Conservation (phyloP, 2,329 filamentous ascomycete genomes). For the Pyricularia grisea region DNA sequence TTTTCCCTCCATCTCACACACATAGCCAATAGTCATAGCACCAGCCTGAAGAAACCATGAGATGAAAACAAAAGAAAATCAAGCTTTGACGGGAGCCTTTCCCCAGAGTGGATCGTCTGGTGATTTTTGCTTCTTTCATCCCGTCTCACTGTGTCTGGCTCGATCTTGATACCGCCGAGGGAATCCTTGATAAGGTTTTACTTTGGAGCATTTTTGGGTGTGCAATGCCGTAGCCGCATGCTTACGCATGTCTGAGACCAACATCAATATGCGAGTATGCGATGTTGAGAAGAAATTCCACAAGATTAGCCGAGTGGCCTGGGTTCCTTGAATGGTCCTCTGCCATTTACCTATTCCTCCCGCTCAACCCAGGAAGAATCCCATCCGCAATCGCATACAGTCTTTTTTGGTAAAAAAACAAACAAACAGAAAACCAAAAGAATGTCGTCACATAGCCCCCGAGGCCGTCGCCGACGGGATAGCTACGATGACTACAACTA, state of each 20-base stretch:
- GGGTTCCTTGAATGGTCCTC: not conserved
- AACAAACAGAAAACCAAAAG: no score
- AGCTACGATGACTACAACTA: not conserved
- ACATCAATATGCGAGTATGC: not conserved
- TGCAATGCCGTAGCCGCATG: not conserved
- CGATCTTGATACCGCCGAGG: not conserved
- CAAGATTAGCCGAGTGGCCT: not conserved
- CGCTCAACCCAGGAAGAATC: not conserved
- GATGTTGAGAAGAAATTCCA: not conserved
- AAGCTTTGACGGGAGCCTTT: not conserved
- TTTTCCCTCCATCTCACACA: not conserved
- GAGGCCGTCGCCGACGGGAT: not conserved
- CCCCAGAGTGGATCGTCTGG: not conserved
- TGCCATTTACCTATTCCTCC: not conserved
- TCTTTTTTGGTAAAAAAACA: not conserved
- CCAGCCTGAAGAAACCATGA: not conserved
- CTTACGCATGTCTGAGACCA: not conserved
- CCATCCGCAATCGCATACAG: not conserved
- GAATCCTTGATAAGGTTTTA: not conserved
- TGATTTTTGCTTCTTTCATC: not conserved
- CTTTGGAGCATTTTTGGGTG: not conserved
- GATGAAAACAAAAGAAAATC: not conserved
- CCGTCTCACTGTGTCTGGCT: not conserved
- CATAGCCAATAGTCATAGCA: not conserved
- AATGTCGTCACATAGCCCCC: not conserved